Conservation (phyloP, 345 rosid genomes). For the Camelina sativa region DNA sequence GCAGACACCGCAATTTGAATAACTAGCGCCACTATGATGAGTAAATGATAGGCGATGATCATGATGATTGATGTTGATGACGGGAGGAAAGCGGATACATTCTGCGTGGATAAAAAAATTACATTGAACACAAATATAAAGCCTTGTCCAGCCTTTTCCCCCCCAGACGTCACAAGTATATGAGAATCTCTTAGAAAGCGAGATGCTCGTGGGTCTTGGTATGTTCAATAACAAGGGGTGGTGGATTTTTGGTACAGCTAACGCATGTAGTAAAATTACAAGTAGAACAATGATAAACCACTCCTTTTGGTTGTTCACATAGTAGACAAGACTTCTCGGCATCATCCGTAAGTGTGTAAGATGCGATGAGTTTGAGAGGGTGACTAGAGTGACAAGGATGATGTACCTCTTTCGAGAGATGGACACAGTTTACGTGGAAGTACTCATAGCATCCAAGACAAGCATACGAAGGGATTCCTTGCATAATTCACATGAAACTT, state of each 20-base stretch:
- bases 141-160: fast-evolving
- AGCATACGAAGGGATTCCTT: background rate
- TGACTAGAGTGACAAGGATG: conserved; percentile 24
- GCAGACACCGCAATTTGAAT: background rate
- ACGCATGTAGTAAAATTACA: background rate
- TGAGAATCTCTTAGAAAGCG: background rate
- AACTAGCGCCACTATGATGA: background rate
- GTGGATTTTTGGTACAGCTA: background rate
- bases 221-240: background rate
- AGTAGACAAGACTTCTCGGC: background rate
- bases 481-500: background rate
- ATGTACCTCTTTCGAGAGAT: background rate
- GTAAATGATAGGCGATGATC: background rate
- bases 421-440: background rate
- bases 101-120: background rate
- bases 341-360: background rate
- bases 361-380: conserved; percentile 1
- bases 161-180: background rate
- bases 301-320: background rate
- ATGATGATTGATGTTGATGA: conserved; percentile 11
- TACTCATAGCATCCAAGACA: background rate
- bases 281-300: background rate
- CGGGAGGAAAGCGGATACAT: background rate
- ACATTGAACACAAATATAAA: background rate
- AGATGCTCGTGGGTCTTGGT: conserved; percentile 8